phyloP scores from a whole-genome alignment of 2,329 filamentous ascomycete species.

The Aaosphaeria arxii region DNA sequence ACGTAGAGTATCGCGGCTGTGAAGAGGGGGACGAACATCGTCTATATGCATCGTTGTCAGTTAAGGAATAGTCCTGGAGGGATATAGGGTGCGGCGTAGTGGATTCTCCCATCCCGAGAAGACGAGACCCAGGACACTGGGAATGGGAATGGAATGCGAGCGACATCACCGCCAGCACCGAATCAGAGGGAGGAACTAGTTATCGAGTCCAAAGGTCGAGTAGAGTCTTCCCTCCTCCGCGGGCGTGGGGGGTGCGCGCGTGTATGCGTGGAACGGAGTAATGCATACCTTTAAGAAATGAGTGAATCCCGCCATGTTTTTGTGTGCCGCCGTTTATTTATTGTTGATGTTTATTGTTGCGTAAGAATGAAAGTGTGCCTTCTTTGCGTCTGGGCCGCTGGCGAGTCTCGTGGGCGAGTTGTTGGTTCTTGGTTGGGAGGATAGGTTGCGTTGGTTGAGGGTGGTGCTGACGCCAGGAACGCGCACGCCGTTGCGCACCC shows the following conservation, averaged over 20 bases:
- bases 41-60: slow-evolving; percentile 29
- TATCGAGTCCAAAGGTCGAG: no score
- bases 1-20: slow-evolving; percentile 43
- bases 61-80: not conserved
- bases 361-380: no score
- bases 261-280: not conserved
- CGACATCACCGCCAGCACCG: not conserved
- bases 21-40: slow-evolving; percentile 45
- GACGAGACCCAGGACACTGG: no score
- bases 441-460: no score
- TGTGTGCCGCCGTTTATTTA: no score
- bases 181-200: no score
- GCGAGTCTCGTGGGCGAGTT: slow-evolving; percentile 1
- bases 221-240: no score
- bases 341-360: no score
- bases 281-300: slow-evolving; percentile 34
- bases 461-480: no score
- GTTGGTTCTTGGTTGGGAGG: not conserved
- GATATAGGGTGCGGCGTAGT: slow-evolving; percentile 1
- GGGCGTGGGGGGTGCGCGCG: not conserved
- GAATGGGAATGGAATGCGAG: no score
- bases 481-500: no score
- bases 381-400: not conserved
- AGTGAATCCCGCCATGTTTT: slow-evolving; percentile 28
- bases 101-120: not conserved